Base-by-base conservation (phyloP, 768 basidiomycete genomes). In the Tephrocybe sp. region DNA sequence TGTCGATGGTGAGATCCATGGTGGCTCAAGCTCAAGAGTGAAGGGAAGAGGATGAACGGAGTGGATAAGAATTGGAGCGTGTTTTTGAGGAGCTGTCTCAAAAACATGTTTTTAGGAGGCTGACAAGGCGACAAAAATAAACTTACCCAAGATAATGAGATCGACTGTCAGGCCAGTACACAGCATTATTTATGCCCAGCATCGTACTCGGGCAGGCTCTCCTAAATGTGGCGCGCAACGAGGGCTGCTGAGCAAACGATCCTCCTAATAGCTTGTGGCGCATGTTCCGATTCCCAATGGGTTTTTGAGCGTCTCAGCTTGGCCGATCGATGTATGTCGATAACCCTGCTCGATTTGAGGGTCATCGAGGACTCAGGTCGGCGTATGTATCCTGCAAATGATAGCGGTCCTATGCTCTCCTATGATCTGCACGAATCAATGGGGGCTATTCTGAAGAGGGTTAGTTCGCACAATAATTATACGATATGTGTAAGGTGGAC, bases 51-150 rank as follows among this genome's bases (percentile, higher is more conserved):
- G 39, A 37, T 47, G 40, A 38, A 31, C 47, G 53, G 27, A 21
- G 19, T 44, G 22, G 43, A 19, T 22, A 40, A 29, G 22, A 23
- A n/a, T 38, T 23, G 45, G 50, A 52, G 37, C 43, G 47, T 40
- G 47, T 48, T 40, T 52, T 6, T 27, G 21, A 37, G 42, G 41
- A 45, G 47, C 22, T 56, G 55, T 56, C 52, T 52, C 50, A 51
- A 19, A 41, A 22, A 5, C 11, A 42, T 47, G 39, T 47, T 44
- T 41, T 49, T 45, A 52, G 45, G 52, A 51, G 52, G 53, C 50
- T 53, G 54, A 56, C 48, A 51, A 50, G 53, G 47, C 51, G 54
- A 56, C 48, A 24, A 37, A 44, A 53, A 42, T 45, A 46, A 52
- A 30, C 39, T 42, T 31, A n/a, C 34, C 21, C 19, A 22, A 44